Evolutionary conservation across 345 rosid species (phyloP), one percentile per base, ranked within the genome.

Genomic region (Chamaenerion angustifolium): DNA sequence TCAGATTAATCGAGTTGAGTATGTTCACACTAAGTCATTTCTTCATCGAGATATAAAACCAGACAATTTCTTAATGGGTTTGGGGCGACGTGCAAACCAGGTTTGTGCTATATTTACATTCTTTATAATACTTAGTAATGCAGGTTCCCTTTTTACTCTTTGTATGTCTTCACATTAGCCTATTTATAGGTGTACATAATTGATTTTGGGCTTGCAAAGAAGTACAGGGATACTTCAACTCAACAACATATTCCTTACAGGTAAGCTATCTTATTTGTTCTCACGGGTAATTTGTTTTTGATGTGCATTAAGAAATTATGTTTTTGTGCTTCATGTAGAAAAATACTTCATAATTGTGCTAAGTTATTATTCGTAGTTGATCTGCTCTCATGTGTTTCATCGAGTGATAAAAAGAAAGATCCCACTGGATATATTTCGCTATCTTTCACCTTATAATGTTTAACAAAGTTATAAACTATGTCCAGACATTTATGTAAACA

Each of bases 191-290:
- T 87, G 45, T 81, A 83, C 60, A 48, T 77, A 61, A 87, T 87
- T 56, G 96, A 87, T 73, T 87, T 87, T 60, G 96, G 96, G 53
- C 65, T 87, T 69, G 96, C 94, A 59, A 87, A 87, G 87, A 81
- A 78, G 71, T 87, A 79, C 43, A 73, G 83, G 58, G 96, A 87
- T 76, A 63, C 79, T 21, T 68, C 82, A 56, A 83, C 80, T 12
- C 79, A 87, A 66, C 93, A 81, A 60, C 96, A 87, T 76, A 87
- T 87, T 62, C 87, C 87, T 58, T 87, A 87, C 58, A 87, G 94
- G 94, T 87, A 59, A 51, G 70, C n/a, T 37, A n/a, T 12, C 23
- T 46, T 56, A 42, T 40, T 13, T 14, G 12, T n/a, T 37, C 27
- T 14, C 12, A 13, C 1, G 37, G 37, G 6, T 31, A 31, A 31